Evolutionary conservation across 148 eudicot species (phyloP), one percentile per base, ranked within the genome.

Genomic region (Chenopodium album): DNA sequence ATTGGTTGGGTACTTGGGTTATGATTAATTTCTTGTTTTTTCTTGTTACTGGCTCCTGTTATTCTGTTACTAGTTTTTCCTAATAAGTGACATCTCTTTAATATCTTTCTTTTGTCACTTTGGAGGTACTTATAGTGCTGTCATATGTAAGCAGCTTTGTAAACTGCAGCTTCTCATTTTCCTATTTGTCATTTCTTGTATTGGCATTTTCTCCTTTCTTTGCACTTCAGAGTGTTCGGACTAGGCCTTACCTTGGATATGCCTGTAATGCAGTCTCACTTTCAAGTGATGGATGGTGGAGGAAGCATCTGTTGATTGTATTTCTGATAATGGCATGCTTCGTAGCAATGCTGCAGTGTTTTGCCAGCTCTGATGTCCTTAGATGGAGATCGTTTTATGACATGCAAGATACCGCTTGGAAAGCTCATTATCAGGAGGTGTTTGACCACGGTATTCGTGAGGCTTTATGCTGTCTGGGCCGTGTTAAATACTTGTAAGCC

Each of bases 381-480:
- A 84, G 92, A 86, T 93, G 97, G 97, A 90, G 94, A 78, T 89
- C 93, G 29, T 93, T 93, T 62, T 93, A 93, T 87, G 83, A 86
- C 62, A 89, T 85, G 44, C 89, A 90, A 86, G 91, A 91, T 81
- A 80, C 83, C 84, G 93, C 89, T 65, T 93, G 97, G 97, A 93
- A 89, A 87, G 86, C 90, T 80, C 94, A 93, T 88, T 93, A 93
- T 78, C 85, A 86, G 80, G 97, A 90, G 90, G 93, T 93, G 64
- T 93, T 91, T 79, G 94, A 93, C 87, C 91, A 93, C 71, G 90
- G 97, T 67, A 90, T 93, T 85, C 93, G 92, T 79, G 97, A 93
- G 87, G 97, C 92, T 85, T 86, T 93, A 79, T 93, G 97, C 86
- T 93, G 97, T 86, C 80, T 93, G 84, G 97, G 97, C 71, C 97